A percentile compares a stretch with the other conserved stretches of the same genome.
Conservation (phyloP, 2,329 filamentous ascomycete species). For the Whalleya microplaca region DNA sequence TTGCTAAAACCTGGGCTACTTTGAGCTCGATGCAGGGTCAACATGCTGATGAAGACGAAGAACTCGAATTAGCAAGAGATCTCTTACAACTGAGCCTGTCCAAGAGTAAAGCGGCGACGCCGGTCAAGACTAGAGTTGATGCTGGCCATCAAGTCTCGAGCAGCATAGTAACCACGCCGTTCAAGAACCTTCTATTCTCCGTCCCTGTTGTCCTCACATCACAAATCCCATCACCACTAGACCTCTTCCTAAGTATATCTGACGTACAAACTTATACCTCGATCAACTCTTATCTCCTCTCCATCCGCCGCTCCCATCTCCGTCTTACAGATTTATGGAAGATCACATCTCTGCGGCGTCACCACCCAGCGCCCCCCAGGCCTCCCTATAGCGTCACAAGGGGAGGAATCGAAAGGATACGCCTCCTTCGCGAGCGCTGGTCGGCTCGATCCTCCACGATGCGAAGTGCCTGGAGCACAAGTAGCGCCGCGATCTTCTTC, state of each 20-base stretch:
- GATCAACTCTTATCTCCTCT: constrained; percentile 87
- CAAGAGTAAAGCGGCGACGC: constrained; percentile 48
- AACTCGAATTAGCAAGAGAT: constrained; percentile 80
- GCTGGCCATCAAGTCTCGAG: constrained; percentile 33
- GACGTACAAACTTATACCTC: constrained; percentile 80
- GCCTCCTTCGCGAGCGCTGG: constrained; percentile 65
- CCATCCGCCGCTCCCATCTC: constrained; percentile 83
- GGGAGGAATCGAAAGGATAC: constrained; percentile 63
- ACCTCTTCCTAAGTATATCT: constrained; percentile 78
- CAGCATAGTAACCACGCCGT: constrained; percentile 58
- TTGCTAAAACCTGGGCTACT: constrained; percentile 78
- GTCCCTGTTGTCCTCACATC: constrained; percentile 72
- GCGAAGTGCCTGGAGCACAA: constrained; percentile 87
- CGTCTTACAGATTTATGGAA: constrained; percentile 87
- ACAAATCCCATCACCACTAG: constrained; percentile 76
- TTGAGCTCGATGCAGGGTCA: constrained; percentile 74
- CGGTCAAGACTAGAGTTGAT: constrained; percentile 43
- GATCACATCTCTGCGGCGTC: constrained; percentile 74
- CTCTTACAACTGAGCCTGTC: constrained; percentile 70
- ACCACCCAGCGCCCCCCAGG: constrained; percentile 72
- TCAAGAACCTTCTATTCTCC: constrained; percentile 82
- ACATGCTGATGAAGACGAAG: constrained; percentile 77
- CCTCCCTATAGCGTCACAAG: constrained; percentile 65
- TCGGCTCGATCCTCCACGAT: constrained; percentile 67
- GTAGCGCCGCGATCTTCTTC: constrained; percentile 85